Base-by-base conservation (phyloP, 352 stramenopile species). In the Globisporangium paroecandrum region DNA sequence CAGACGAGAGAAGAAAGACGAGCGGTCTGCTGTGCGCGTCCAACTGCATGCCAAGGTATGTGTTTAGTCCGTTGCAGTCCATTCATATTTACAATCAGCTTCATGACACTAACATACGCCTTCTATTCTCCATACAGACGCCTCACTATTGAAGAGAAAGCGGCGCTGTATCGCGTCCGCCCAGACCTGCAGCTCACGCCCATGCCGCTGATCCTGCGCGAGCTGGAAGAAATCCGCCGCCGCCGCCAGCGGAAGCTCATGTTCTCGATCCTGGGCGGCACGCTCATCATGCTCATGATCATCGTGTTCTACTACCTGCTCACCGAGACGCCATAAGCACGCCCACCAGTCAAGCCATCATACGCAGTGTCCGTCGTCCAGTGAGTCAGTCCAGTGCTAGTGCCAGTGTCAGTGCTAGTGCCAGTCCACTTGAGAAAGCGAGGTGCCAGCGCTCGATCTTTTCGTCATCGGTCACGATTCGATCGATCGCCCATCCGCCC, bases 281-380 rank as follows among this genome's bases (percentile, higher is more conserved):
- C 79, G 58, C 80, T 93, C 64, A 71, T 90, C 51, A 59, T 90
- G 54, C 68, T 91, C 68, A 87, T 91, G 77, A 76, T 93, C 69
- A 73, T 91, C 51, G 80, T 93, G 56, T 88, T 89, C 66, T 93
- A 91, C 78, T 93, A 91, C 70, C 73, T 90, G 69, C 77, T 90
- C 66, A 78, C 78, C 27, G 74, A 88, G 73, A 84, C 82, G 72
- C 82, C 56, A 4, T 65, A 60, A 25, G 13, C 24, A 18, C 18
- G n/a, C 43, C 43, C 43, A 22, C 18, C 38, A 46, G 38, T 46
- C 38, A 18, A 46, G 13, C 38, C 43, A 51, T 20, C 43, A 51
- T 51, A 24, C 43, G 43, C 15, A 12, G 43, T 51, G 43, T 51
- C 43, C 6, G 43, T 12, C 43, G 6, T 51, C 43, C 43, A 22